Evolutionary conservation across 306 rosid species (phyloP).

Genomic region (Hippophae gyantsensis): DNA sequence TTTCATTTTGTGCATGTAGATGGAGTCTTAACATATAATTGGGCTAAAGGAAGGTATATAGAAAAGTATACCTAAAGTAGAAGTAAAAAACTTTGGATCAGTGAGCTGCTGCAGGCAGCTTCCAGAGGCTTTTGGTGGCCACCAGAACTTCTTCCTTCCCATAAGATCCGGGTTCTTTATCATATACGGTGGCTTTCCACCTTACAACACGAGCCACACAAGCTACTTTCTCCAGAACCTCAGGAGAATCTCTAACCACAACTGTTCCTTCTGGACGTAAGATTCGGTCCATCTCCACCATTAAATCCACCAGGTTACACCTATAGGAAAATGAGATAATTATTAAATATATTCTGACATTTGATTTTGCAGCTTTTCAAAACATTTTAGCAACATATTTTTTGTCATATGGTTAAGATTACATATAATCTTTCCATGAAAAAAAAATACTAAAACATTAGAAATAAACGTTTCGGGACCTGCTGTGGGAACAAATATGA

Average conservation of each 20-base stretch:
- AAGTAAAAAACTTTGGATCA: constrained; percentile 7
- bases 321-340: constrained; percentile 25
- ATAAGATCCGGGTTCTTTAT: constrained; percentile 66
- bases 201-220: constrained; percentile 61
- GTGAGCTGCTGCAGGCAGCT: constrained; percentile 40
- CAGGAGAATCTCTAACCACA: constrained; percentile 71
- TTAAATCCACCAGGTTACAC: constrained; percentile 83
- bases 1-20: too few species aligned
- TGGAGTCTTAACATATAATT: too few species aligned
- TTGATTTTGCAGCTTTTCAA: neutral
- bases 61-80: too few species aligned
- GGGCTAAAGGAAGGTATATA: too few species aligned
- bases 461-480: too few species aligned
- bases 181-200: constrained; percentile 56
- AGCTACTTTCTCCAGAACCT: constrained; percentile 63
- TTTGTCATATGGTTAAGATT: too few species aligned
- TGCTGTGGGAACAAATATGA: too few species aligned
- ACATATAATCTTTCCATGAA: too few species aligned
- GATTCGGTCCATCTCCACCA: constrained; percentile 89
- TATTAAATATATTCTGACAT: neutral
- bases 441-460: too few species aligned
- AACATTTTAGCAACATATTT: too few species aligned
- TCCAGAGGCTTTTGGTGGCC: constrained; percentile 72
- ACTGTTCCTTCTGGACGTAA: constrained; percentile 87
- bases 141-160: constrained; percentile 70